Base-by-base conservation (phyloP, 768 basidiomycete species). In the Russula brevipes region DNA sequence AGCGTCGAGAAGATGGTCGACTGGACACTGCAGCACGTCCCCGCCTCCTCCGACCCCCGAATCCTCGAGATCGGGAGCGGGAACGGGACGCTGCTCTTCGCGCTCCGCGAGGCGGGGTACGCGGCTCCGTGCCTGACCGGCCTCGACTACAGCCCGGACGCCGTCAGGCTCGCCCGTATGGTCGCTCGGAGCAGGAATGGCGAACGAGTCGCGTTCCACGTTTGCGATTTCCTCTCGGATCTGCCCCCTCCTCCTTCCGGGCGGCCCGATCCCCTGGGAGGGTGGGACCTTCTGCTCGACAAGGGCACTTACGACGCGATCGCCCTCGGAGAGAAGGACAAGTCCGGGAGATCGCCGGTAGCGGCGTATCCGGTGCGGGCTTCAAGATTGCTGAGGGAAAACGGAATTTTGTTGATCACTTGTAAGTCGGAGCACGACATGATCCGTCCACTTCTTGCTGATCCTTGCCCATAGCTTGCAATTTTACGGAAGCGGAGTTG, bases 251-350 rank as follows among this genome's bases (percentile, higher is more conserved):
- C 69, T 6, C 61, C 72, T 33, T n/a, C 59, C 42, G 66, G 67
- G 17, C 55, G 46, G 16, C 44, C 46, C 59, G 63, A 66, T 39
- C 63, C 67, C 3, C 63, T 70, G 10, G 74, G 70, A 51, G 68
- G 67, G 39, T 94, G 91, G 91, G 88, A 91, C 70, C 74, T 92
- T 6, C 70, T 93, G 16, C 70, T 93, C 60, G 91, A 94, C 74
- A 94, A 94, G 72, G 91, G 91, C n/a, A 94, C 91, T 0, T 91
- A 85, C 69, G 91, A 94, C 69, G 90, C 91, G 5, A 91, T 93
- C 54, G 87, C 89, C 0, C 74, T 94, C 44, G 86, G 81, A 54
- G 78, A 79, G 59, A 85, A 83, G 69, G 84, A 86, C 46, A 78
- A 74, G 5, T 68, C 72, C 42, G 88, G 86, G 24, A 71, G 68